Evolutionary conservation across 306 rosid genomes (phyloP), one percentile per base, ranked within the genome.

Genomic region (Castanea crenata): DNA sequence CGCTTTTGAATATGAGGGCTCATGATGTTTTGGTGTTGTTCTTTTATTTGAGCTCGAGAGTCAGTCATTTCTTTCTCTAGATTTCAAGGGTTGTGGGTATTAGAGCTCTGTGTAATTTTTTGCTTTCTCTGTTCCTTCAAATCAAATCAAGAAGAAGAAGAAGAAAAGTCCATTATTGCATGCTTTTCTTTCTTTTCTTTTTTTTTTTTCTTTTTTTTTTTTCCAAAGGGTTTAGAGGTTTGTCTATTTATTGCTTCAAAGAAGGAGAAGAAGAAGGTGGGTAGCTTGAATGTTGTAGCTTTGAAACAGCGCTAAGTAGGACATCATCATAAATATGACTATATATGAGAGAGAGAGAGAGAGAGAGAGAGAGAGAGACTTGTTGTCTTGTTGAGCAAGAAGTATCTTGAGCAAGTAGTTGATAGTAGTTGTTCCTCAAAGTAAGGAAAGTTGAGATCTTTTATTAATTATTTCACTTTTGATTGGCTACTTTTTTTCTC

Each of bases 301-400:
- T 81, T 54, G 59, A 65, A 80, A 49, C 77, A 78, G 77, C 27
- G 85, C 75, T 2, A 74, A 63, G 74, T 35, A 55, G 80, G 65
- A 82, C 44, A 59, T 11, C 76, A 62, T 77, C 71, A 69, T 78
- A 46, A 67, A 34, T 34, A 64, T 31, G 16, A 35, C 49, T 4
- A 32, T 7, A 19, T 2, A 51, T 1, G 16, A 76, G 34, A 31
- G 16, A 21, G 72, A 20, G 23, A 21, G 23, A 21, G 23, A 21
- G 64, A 38, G 73, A 31, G 64, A 29, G 73, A 31, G 46, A 21
- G 67, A 80, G 77, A 3, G 34, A 58, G 63, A 68, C 0, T 0
- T 8, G 11, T 35, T 74, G 49, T 55, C 97, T 91, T 89, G 92
- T 4, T 18, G 84, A 61, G 20, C 86, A 89, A 86, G 92, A 1